These are phyloP conservation scores for Gossypium gossypioides DNA, from an alignment of 441 rosid genomes.

Conservation along the genomic window DNA sequence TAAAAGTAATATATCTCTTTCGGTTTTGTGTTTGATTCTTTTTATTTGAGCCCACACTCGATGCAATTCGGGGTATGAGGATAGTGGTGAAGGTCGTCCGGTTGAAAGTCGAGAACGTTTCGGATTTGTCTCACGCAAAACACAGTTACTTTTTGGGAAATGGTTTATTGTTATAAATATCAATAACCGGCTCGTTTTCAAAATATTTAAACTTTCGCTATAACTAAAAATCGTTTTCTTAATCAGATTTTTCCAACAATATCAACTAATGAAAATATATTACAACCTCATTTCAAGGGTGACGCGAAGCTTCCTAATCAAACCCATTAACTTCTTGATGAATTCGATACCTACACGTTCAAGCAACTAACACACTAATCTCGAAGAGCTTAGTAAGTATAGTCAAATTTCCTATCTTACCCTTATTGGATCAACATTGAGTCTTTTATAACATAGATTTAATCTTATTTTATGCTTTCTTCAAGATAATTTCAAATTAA, in stretches of 20 bases:
- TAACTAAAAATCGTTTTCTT: too few species aligned
- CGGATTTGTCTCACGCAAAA: not conserved
- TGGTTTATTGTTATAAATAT: too few species aligned
- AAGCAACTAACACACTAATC: not conserved
- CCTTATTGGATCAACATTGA: not conserved
- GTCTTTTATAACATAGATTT: not conserved
- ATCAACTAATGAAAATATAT: too few species aligned
- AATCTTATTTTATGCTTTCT: not conserved
- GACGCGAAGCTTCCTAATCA: not conserved
- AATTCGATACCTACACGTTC: too few species aligned
- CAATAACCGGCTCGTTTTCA: not conserved
- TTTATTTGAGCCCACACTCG: not conserved
- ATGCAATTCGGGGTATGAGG: not conserved
- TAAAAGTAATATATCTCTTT: too few species aligned
- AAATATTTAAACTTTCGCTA: not conserved
- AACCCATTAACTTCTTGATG: not conserved
- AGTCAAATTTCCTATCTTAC: not conserved
- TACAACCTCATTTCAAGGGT: not conserved
- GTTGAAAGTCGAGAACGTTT: not conserved
- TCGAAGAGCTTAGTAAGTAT: not conserved
- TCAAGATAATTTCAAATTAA: not conserved
- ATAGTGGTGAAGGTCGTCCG: too few species aligned
- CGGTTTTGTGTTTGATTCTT: not conserved
- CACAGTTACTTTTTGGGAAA: not conserved
- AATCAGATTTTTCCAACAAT: not conserved